Evolutionary conservation across 371 early-diverging fungal genomes (phyloP), one percentile per base, ranked within the genome.

Genomic region (Mortierella sp.): DNA sequence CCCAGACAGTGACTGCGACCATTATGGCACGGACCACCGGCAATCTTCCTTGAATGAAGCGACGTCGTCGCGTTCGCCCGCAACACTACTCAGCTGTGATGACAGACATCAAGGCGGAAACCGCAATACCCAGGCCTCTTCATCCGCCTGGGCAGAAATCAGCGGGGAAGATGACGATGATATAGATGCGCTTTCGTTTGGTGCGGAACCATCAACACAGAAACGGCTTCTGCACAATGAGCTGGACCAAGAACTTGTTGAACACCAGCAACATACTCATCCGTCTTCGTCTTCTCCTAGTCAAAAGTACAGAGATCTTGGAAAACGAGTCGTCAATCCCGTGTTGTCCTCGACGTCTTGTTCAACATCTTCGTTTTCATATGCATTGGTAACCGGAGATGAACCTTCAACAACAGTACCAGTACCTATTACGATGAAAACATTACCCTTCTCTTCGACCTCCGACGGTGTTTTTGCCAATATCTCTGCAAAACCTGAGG

Each of bases 401-500:
- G 14, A 24, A 1, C 23, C 56, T 19, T 46, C 54, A 21, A 24
- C 58, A 37, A n/a, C 42, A 1, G 14, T 43, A 28, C 2, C 55
- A 26, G n/a, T 17, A 3, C n/a, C n/a, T n/a, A n/a, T n/a, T n/a
- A n/a, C n/a, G n/a, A n/a, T n/a, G n/a, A 46, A 34, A 27, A 56
- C 23, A 17, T 28, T 27, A 3, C 11, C 50, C 24, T 30, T 32
- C 23, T 54, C 56, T 9, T 11, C 64, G 2, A 55, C 60, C 19
- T 23, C 49, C 61, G 86, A 86, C 50, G 87, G 87, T 21, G 87
- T 86, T 6, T 86, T 86, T 65, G 71, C 84, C 9, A 85, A 84
- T 52, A 79, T 86, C 55, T 70, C 84, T 19, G 87, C 87, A 21
- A 86, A 86, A 56, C 87, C 87, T 23, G 82, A 86, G 61, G 72